Conservation (phyloP, 1,284 basidiomycete species). For the Melampsora larici-populina region DNA sequence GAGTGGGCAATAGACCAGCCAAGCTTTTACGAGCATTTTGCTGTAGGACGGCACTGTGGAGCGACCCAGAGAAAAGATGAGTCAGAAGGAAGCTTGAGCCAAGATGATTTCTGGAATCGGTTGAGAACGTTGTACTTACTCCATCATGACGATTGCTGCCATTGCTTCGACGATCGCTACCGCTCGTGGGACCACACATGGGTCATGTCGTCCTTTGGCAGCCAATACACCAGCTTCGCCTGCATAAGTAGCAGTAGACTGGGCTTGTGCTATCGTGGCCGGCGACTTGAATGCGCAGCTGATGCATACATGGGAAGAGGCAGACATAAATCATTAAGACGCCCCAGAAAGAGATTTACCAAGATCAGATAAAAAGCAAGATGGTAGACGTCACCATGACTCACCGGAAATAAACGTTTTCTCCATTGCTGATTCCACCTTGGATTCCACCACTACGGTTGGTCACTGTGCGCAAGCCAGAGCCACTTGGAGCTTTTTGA, state of each 20-base stretch:
- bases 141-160: constrained; percentile 93
- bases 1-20: constrained; percentile 28
- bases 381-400: constrained; percentile 45
- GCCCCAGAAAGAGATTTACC: background rate
- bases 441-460: constrained; percentile 98
- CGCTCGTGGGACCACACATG: constrained; percentile 91
- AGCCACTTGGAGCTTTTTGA: constrained; percentile 65
- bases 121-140: constrained; percentile 53
- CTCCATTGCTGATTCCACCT: constrained; percentile 95
- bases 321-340: background rate
- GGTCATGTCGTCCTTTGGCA: constrained; percentile 89
- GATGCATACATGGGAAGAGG: constrained; percentile 14
- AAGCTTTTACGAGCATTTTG: constrained; percentile 39
- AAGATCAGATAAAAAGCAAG: background rate
- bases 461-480: constrained; percentile 70
- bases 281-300: constrained; percentile 97
- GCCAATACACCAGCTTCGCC: constrained; percentile 82
- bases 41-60: constrained; percentile 33
- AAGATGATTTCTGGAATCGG: background rate
- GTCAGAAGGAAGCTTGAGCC: background rate
- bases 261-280: constrained; percentile 91
- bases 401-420: constrained; percentile 94
- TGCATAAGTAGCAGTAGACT: constrained; percentile 86
- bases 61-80: background rate
- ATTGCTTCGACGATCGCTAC: constrained; percentile 98